Base-by-base conservation (phyloP, 225 moss, liverwort and hornwort genomes). In the Rhytidiadelphus loreus region DNA sequence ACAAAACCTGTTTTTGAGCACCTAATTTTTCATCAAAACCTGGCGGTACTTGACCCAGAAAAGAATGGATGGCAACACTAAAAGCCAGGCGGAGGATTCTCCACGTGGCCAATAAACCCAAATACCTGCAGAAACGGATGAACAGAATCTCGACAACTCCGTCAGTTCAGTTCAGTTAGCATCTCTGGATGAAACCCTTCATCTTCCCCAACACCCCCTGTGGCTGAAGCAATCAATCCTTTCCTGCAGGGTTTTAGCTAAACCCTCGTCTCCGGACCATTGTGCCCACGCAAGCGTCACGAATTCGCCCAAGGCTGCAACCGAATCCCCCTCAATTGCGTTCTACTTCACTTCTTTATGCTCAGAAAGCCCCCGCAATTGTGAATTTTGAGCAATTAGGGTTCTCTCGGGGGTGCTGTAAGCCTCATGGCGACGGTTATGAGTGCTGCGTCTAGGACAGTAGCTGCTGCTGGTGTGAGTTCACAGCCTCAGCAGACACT, bases 401-500 rank as follows among this genome's bases (percentile, higher is more conserved):
- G 82, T 77, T 78, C 33, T 50, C 48, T n/a, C 29, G 37, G 48
- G 12, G 78, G 39, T 48, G 29, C 50, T 24, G 60, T 35, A 43
- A 50, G 77, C 90, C 62, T 85, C 62, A 93, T 93, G 93, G 93
- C 92, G 91, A 88, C 88, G 68, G 82, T 85, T 61, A 83, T 87
- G 78, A 84, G 88, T 46, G 91, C 92, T 82, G 89, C 88, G 78
- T 50, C 89, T 81, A 69, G 89, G 88, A 84, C 92, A 28, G 87
- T 87, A 76, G 86, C 77, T 77, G 61, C 76, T 76, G 70, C 78
- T 29, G 81, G 83, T 78, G 86, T 29, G 70, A 68, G 46, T 80
- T 82, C 55, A 32, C 85, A 88, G 82, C 43, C 84, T 13, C 80
- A 84, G 82, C 29, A 70, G 43, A 41, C 73, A 32, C 72, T 70